Evolutionary conservation across 352 stramenopile genomes (phyloP), one percentile per base, ranked within the genome.

Genomic region (Bremia lactucae): DNA sequence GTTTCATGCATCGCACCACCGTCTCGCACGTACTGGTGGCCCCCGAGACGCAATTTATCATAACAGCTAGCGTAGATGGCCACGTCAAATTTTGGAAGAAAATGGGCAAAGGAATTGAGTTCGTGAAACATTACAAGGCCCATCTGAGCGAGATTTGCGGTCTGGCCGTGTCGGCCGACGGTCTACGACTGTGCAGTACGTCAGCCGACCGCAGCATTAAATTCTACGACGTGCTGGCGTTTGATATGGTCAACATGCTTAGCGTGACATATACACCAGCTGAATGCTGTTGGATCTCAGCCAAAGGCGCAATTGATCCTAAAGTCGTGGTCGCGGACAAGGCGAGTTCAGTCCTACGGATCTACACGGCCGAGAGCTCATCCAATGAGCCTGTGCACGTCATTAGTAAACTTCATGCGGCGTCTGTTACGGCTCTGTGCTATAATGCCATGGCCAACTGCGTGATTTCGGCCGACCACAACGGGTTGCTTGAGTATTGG

Each of bases 21-120:
- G 91, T 99, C 8, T 97, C 87, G 18, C 92, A 97, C 55, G 78
- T 91, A 7, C 56, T 83, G 5, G 81, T 96, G 19, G 89, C 87
- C 1, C 68, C 70, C 1, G 73, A 90, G 52, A 97, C 96, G 51
- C 95, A 97, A 42, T 99, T 98, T 46, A 43, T 99, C 4, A 60
- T 98, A 8, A 99, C 96, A 2, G 95, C 81, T 2, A 97, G 83
- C 31, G 53, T 65, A 21, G 95, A 99, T 65, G 96, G 96, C 6
- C 85, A 98, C 49, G 86, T 99, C 14, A 99, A 99, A 60, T 98
- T 99, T 59, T 99, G 96, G 96, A 98, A 98, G 64, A 98, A 98
- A 55, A 95, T 97, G 69, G 62, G 71, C 6, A 66, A 72, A 26
- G 78, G 80, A 18, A 76, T 99, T 28, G 96, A 99, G 79, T 99